Conservation (phyloP, 805 yeast species). For the Metschnikowia henanensis region DNA sequence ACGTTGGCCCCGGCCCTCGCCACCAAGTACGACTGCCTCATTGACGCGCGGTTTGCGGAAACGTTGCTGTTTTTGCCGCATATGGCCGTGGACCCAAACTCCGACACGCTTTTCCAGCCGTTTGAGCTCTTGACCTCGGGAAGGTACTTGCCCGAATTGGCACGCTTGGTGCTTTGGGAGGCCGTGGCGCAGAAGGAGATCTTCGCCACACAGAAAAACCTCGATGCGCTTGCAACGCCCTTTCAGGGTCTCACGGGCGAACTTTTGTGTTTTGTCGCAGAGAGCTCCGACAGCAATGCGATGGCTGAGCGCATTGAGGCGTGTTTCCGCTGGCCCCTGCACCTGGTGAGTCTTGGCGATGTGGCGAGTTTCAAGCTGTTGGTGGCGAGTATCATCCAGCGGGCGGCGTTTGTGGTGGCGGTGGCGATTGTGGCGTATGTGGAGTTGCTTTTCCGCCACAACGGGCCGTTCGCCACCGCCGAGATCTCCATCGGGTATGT, state of each 20-base stretch:
- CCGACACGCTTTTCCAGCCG: slow-evolving; percentile 49
- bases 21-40: slow-evolving; percentile 39
- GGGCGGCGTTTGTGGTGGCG: slow-evolving; percentile 48
- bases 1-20: slow-evolving; percentile 30
- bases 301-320: slow-evolving; percentile 23
- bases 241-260: slow-evolving; percentile 42
- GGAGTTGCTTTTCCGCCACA: slow-evolving; percentile 27
- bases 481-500: slow-evolving; percentile 45
- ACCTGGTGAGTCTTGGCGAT: slow-evolving; percentile 26
- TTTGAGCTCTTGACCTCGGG: slow-evolving; percentile 56
- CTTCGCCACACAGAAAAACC: slow-evolving; percentile 21
- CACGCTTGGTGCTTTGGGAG: slow-evolving; percentile 43
- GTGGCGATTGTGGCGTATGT: slow-evolving; percentile 40
- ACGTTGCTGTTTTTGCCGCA: slow-evolving; percentile 25
- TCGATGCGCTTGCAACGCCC: slow-evolving; percentile 17
- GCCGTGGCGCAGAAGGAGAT: slow-evolving; percentile 29
- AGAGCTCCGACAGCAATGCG: slow-evolving; percentile 21
- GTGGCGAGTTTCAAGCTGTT: slow-evolving; percentile 28
- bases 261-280: slow-evolving; percentile 39
- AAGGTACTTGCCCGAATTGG: slow-evolving; percentile 54
- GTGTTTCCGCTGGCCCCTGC: slow-evolving; percentile 23
- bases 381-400: slow-evolving; percentile 37
- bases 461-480: slow-evolving; percentile 18
- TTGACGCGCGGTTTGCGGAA: slow-evolving; percentile 32
- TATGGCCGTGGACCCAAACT: slow-evolving; percentile 29